Evolutionary conservation across 495 filamentous ascomycete genomes (phyloP), one percentile per base, ranked within the genome.

Genomic region (Aspergillus coremiiformis): DNA sequence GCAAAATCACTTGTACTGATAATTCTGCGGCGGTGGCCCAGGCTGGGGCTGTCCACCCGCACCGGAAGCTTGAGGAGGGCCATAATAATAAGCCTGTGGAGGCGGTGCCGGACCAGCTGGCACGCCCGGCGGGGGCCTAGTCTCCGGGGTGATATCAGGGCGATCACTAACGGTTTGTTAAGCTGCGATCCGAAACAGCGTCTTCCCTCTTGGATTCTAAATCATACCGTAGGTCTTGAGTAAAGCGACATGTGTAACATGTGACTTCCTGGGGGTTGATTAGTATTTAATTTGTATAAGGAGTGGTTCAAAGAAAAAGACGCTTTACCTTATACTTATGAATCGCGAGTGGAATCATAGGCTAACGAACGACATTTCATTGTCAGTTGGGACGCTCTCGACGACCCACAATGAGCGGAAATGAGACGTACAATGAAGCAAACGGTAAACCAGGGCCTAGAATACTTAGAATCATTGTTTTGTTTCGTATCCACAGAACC

Each of bases 381-480:
- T n/a, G n/a, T n/a, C n/a, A n/a, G n/a, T n/a, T n/a, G n/a, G n/a
- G n/a, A n/a, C n/a, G n/a, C n/a, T n/a, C n/a, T n/a, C n/a, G n/a
- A n/a, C n/a, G n/a, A n/a, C n/a, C n/a, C n/a, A n/a, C n/a, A n/a
- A n/a, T n/a, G n/a, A n/a, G n/a, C n/a, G n/a, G n/a, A n/a, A n/a
- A n/a, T n/a, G n/a, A n/a, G n/a, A 44, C 74, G 53, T 70, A 79
- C 76, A 55, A 80, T 41, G 46, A 80, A 80, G 63, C 77, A 80
- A 41, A 80, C 50, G 23, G 77, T 80, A 46, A 80, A 77, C 56
- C 71, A 80, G 1, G 73, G 71, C 77, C 75, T 78, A 44, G 14
- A 41, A 26, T 30, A 17, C 21, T 29, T 15, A 39, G 52, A 42
- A 21, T 37, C 5, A 44, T 23, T 32, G 14, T 10, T 32, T 26